Base-by-base conservation (phyloP, 148 eudicot species). In the Tetragonia tetragonoides region DNA sequence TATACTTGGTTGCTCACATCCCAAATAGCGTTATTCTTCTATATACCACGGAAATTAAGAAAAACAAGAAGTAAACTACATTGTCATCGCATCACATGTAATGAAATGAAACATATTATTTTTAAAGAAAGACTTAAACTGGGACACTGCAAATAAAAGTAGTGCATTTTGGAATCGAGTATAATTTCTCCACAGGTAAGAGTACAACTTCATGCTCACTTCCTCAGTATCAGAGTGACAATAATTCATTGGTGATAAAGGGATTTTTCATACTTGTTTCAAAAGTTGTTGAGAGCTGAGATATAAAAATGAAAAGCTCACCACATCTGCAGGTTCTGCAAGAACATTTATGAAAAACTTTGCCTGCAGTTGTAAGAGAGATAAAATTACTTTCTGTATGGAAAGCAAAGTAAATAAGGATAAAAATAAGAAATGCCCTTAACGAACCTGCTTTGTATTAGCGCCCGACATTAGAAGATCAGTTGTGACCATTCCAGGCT, bases 401-500 rank as follows among this genome's bases (percentile, higher is more conserved):
- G 21, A 39, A 69, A 57, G 56, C 56, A 2, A 49, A 63, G 63
- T 39, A 40, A 46, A 0, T 28, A 53, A 78, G 10, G 7, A 24
- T 23, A 51, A 34, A 34, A 4, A 8, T 47, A 21, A 5, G 40
- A 63, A 10, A 75, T 16, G 54, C 37, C 28, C 46, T 10, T 56
- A 44, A 20, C 24, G 28, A 75, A 91, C 98, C 96, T 95, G 98
- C 80, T 95, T 95, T 21, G 99, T 92, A 69, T 83, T 88, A 75
- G 99, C 99, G 63, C 99, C 97, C 18, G 99, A 88, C 97, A 95
- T 95, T 72, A 95, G 85, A 75, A 95, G 99, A 88, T 95, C 99
- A 68, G 99, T 93, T 64, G 97, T 91, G 38, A 95, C 97, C 99
- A 95, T 95, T 80, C 97, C 99, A 39, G 99, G 99, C 99, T 95